Base-by-base conservation (phyloP, 139 green algal species). In the Dunaliella sp. region DNA sequence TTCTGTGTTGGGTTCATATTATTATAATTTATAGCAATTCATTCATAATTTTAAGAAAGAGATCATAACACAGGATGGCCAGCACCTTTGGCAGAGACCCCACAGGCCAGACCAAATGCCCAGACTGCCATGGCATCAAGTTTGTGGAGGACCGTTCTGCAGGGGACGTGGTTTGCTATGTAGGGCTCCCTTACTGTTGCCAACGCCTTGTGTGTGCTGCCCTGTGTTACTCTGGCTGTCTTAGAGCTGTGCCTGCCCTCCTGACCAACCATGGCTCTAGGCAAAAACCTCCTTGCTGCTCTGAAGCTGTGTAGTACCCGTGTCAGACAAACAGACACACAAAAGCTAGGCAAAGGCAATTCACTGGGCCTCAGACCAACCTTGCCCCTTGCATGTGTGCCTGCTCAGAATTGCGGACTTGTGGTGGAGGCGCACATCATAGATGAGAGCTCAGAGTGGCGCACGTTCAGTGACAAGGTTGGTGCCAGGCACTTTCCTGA, bases 401-500 rank as follows among this genome's bases (percentile, higher is more conserved):
- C 48, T 65, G 48, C 48, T 3, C 91, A 98, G 93, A 89, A 83
- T 35, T 99, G 97, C 84, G 97, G 96, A 0, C 88, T 97, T 3
- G 96, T 99, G 21, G 91, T 93, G 1, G 97, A 99, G 83, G 91
- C 94, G 0, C 95, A 96, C 79, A 87, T 93, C 30, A 98, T 99
- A 38, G 97, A 99, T 82, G 97, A 99, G 89, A 91, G 93, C 2
- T 98, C 95, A 0, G 97, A 99, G 90, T 99, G 97, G 97, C 90
- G 97, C n/a, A 98, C 97, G 0, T 99, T 99, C 87, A 90, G 90
- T n/a, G 96, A 99, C 86, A 97, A 95, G 88, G 94, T 93, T 59
- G 7, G 33, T 58, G 3, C 80, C 79, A 34, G 75, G 81, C 81
- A 24, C 28, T 25, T 77, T 80, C 36, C 82, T 81, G 36, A 24